Percentiles rank a stretch among this genome's conserved stretches.
These are phyloP conservation scores for Balansia obtecta DNA, from an alignment of 2,329 filamentous ascomycete species.

Conservation along the genomic window DNA sequence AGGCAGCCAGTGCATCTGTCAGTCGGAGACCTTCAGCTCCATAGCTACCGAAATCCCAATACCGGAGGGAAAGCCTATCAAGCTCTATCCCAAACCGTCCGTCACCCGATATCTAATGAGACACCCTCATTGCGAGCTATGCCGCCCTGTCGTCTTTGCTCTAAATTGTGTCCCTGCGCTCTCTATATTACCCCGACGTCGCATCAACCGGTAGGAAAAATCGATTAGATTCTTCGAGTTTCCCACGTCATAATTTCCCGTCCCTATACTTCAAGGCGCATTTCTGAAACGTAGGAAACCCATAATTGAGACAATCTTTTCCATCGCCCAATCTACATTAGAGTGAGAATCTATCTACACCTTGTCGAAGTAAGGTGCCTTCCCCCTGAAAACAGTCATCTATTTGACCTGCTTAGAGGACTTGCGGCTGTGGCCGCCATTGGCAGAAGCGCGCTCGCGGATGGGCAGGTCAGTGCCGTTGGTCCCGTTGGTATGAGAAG, in stretches of 20 bases:
- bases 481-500: constrained; percentile 20
- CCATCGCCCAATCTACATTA: too few species aligned
- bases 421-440: constrained; percentile 19
- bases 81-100: constrained; percentile 5
- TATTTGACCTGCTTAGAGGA: constrained; percentile 23
- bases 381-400: background rate
- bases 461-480: constrained; percentile 22
- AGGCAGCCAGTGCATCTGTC: constrained; percentile 1
- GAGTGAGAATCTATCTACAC: too few species aligned
- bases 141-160: background rate
- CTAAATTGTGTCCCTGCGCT: background rate
- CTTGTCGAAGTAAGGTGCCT: too few species aligned
- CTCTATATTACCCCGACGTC: constrained; percentile 2
- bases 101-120: background rate
- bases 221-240: background rate
- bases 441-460: constrained; percentile 17
- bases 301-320: background rate
- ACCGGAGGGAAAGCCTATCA: background rate
- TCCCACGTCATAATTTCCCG: background rate
- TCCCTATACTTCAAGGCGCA: background rate
- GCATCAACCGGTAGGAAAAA: background rate
- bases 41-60: background rate
- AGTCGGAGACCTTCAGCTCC: background rate
- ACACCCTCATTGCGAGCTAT: background rate
- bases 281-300: background rate